phyloP scores from a whole-genome alignment of 2,329 filamentous ascomycete genomes.

The Periconia macrospinosa region DNA sequence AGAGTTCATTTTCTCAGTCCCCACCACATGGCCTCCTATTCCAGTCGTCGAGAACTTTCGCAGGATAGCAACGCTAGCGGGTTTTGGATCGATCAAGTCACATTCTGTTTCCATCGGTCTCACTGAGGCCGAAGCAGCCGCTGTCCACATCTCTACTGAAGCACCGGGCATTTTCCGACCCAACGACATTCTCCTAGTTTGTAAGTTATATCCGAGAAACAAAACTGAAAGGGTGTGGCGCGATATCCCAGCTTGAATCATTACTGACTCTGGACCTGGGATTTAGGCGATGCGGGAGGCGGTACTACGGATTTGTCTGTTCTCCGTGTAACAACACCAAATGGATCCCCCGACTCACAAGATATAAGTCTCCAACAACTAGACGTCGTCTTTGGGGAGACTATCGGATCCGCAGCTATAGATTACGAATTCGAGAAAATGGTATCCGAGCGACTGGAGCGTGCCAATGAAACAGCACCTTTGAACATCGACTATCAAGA shows the following conservation, averaged over 20 bases:
- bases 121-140: conserved; percentile 58
- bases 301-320: conserved; percentile 50
- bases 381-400: conserved; percentile 43
- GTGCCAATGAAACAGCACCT: conserved; percentile 26
- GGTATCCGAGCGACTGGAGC: conserved; percentile 31
- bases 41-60: conserved; percentile 57
- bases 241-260: no score
- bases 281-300: conserved; percentile 49
- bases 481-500: conserved; percentile 35
- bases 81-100: conserved; percentile 48
- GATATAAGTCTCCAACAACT: conserved; percentile 36
- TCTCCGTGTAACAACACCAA: conserved; percentile 30
- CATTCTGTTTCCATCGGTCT: conserved; percentile 51
- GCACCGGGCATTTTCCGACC: conserved; percentile 39
- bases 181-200: conserved; percentile 52
- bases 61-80: conserved; percentile 49
- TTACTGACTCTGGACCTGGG: no score
- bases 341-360: conserved; percentile 19
- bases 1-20: conserved; percentile 60
- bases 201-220: conserved; percentile 11
- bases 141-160: conserved; percentile 50
- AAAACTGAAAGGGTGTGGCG: no score
- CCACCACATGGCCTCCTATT: conserved; percentile 58
- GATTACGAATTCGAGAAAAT: conserved; percentile 45
- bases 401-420: conserved; percentile 47